Conservation (phyloP, 176 grass and related monocot genomes). For the Poa pratensis region DNA sequence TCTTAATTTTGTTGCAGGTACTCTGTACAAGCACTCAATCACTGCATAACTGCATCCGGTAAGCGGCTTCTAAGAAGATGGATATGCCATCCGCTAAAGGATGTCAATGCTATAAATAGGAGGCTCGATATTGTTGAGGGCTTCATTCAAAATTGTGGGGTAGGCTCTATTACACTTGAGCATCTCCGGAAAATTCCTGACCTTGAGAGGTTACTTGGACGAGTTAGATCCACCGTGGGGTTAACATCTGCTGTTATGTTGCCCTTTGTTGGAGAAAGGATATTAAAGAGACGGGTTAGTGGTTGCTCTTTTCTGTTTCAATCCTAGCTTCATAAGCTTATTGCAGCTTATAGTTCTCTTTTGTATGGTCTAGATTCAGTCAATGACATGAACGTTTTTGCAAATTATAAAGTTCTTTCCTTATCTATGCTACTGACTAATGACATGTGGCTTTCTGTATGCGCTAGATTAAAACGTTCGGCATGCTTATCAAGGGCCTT, state of each 20-base stretch:
- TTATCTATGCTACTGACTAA: background rate
- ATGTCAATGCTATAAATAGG: slow-evolving; percentile 69
- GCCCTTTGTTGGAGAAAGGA: slow-evolving; percentile 72
- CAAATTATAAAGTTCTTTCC: slow-evolving; percentile 21
- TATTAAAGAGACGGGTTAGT: slow-evolving; percentile 83
- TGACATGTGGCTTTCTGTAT: slow-evolving; percentile 40
- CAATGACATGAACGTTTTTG: background rate
- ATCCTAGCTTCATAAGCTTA: slow-evolving; percentile 14
- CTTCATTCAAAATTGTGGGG: slow-evolving; percentile 67
- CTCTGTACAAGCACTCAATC: slow-evolving; percentile 92
- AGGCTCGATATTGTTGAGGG: slow-evolving; percentile 84
- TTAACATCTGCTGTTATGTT: slow-evolving; percentile 58
- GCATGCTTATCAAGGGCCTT: slow-evolving; percentile 81
- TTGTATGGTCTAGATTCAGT: slow-evolving; percentile 25
- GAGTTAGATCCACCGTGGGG: slow-evolving; percentile 78
- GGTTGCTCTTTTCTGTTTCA: slow-evolving; percentile 18
- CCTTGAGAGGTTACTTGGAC: slow-evolving; percentile 85
- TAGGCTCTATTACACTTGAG: slow-evolving; percentile 56
- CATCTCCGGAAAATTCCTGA: slow-evolving; percentile 76
- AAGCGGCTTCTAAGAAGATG: slow-evolving; percentile 88
- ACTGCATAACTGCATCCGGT: slow-evolving; percentile 83
- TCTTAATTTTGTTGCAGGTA: slow-evolving; percentile 60
- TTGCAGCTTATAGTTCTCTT: background rate
- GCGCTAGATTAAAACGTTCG: slow-evolving; percentile 85
- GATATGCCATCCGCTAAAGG: slow-evolving; percentile 89